A percentile compares a stretch with the other conserved stretches of the same genome.
phyloP scores from a whole-genome alignment of 1,139 yeast genomes.

The Pichia terricola region DNA sequence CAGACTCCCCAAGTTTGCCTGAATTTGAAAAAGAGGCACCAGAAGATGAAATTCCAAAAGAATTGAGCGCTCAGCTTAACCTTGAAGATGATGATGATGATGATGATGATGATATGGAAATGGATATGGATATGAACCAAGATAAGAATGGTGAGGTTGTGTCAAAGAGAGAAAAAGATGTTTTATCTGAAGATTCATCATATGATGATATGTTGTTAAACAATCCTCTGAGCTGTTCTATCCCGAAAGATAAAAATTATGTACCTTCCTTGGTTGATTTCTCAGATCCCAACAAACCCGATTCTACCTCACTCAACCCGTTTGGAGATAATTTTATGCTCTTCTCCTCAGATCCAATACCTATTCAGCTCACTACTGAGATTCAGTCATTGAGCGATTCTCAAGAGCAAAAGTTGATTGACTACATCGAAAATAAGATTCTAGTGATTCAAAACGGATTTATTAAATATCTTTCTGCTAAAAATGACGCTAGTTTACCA shows the following conservation, averaged over 20 bases:
- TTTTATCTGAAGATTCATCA: conserved; percentile 6
- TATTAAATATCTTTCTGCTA: conserved; percentile 46
- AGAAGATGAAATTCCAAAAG: conserved; percentile 3
- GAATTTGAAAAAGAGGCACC: conserved; percentile 2
- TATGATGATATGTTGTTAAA: background rate
- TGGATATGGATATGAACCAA: background rate
- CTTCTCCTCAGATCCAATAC: conserved; percentile 17
- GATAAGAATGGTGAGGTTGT: conserved; percentile 1
- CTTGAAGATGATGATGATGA: conserved; percentile 5
- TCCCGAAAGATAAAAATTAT: conserved; percentile 8
- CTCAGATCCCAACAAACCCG: conserved; percentile 9
- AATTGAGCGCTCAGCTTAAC: conserved; percentile 7
- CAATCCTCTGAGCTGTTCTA: conserved; percentile 1
- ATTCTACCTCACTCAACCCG: conserved; percentile 21
- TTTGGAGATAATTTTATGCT: conserved; percentile 19
- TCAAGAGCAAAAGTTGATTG: conserved; percentile 55
- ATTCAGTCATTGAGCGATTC: conserved; percentile 25
- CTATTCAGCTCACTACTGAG: conserved; percentile 1
- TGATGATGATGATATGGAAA: conserved; percentile 1
- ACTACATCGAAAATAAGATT: conserved; percentile 51
- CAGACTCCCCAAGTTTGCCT: conserved; percentile 7
- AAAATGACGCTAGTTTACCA: conserved; percentile 16
- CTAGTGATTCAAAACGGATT: conserved; percentile 52
- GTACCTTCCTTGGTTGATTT: conserved; percentile 12
- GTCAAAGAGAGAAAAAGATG: background rate